These are phyloP conservation scores for Dothistroma septosporum DNA, from an alignment of 2,329 filamentous ascomycete genomes.

Conservation along the genomic window DNA sequence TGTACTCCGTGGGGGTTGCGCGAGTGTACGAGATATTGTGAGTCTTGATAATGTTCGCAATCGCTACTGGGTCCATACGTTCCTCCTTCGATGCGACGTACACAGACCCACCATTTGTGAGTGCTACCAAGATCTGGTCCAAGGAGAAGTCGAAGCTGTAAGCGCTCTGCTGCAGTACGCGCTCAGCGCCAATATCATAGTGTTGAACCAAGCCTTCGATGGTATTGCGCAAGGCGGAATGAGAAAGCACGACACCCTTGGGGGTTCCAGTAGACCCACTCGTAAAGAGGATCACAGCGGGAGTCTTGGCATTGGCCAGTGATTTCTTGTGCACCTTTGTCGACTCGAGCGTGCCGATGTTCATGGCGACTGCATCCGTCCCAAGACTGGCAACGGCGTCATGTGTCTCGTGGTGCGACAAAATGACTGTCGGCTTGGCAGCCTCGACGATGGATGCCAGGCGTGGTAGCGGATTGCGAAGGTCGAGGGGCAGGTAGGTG, in stretches of 20 bases:
- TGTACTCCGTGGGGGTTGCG: slow-evolving; percentile 43
- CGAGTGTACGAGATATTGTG: slow-evolving; percentile 38
- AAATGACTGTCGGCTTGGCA: no score
- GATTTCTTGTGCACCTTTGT: not conserved
- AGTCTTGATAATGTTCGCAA: slow-evolving; percentile 36
- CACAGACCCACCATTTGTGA: slow-evolving; percentile 38
- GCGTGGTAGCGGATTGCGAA: not conserved
- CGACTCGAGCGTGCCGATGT: no score
- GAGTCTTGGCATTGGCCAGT: not conserved
- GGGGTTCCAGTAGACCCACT: slow-evolving; percentile 11
- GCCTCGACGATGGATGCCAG: no score
- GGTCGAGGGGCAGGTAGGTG: slow-evolving; percentile 7
- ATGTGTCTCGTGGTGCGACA: no score
- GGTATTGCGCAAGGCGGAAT: not conserved
- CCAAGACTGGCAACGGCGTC: no score
- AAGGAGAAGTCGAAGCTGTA: slow-evolving; percentile 43
- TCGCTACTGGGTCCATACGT: slow-evolving; percentile 34
- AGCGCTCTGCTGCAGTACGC: slow-evolving; percentile 37
- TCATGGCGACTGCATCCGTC: no score
- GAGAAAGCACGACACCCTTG: slow-evolving; percentile 3
- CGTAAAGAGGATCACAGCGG: slow-evolving; percentile 6
- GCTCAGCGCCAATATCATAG: slow-evolving; percentile 13
- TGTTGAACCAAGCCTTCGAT: not conserved
- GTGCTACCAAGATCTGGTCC: slow-evolving; percentile 36
- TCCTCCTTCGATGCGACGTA: slow-evolving; percentile 30